Base-by-base conservation (phyloP, 129 eudicot species). In the Artemisia tridentata region DNA sequence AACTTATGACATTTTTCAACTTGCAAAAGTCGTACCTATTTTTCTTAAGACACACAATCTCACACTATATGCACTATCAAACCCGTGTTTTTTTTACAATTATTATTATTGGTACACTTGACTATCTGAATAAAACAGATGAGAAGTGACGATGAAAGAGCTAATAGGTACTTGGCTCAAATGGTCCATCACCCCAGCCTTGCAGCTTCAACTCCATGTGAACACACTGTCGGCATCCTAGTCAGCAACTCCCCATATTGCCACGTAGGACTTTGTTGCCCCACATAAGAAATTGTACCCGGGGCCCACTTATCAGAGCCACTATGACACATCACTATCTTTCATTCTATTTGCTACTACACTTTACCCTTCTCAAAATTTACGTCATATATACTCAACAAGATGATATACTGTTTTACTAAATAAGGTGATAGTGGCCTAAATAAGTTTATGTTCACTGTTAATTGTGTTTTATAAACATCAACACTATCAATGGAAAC, bases 191-290 rank as follows among this genome's bases (percentile, higher is more conserved):
- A 38, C 45, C 45, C 45, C 45, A 38, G 45, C 45, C 45, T 38
- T 38, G 12, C 63, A 61, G 52, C 68, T 38, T 56, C 80, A 63
- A 49, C 68, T 66, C 81, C 86, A 75, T 86, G 86, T 86, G 88
- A 73, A 68, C 68, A 45, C 71, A 45, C 25, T 68, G 80, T 46
- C 72, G 72, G 77, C 50, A 38, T 67, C 81, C 85, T 51, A 80
- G 27, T 75, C 80, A 80, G 79, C 72, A 74, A 34, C 10, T 41
- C 68, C 80, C 73, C 43, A 38, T 52, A 54, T 27, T 71, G 83
- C 80, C 92, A 83, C 56, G 82, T 78, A 54, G 65, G 81, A 76
- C 5, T 18, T 15, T 31, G 25, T 11, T 17, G 47, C 69, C n/a
- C 63, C 65, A 25, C 45, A 12, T 25, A 38, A 38, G 45, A 38